Evolutionary conservation across 257 asterid species (phyloP).

Genomic region (Nicotiana attenuata): DNA sequence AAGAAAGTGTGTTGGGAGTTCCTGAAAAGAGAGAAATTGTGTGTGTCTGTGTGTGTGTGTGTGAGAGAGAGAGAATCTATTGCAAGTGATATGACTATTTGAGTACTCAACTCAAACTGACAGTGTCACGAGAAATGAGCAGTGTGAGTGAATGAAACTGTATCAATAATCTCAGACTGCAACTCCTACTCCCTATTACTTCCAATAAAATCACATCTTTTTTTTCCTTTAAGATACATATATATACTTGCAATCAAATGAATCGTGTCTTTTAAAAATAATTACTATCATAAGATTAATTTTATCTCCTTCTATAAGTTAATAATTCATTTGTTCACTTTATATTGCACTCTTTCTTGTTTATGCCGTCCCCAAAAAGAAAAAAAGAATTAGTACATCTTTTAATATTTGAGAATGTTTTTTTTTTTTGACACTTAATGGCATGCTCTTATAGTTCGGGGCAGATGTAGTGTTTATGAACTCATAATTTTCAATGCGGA

Average conservation of each 20-base stretch:
- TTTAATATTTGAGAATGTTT: too few species aligned
- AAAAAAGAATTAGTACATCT: too few species aligned
- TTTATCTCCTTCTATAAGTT: too few species aligned
- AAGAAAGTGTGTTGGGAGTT: not conserved
- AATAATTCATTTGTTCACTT: too few species aligned
- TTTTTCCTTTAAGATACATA: not conserved
- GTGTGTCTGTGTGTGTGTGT: constrained; percentile 7
- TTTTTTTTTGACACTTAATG: too few species aligned
- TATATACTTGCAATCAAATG: too few species aligned
- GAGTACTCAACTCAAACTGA: constrained; percentile 11
- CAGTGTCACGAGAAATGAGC: constrained; percentile 59
- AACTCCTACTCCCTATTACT: constrained; percentile 1
- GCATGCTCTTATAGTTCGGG: too few species aligned
- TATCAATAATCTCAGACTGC: constrained; percentile 8
- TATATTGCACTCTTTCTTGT: too few species aligned
- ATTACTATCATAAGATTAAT: too few species aligned
- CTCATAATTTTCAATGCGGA: too few species aligned
- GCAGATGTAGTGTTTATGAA: too few species aligned
- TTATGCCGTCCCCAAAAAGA: not conserved
- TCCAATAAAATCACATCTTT: not conserved
- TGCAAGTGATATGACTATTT: not conserved
- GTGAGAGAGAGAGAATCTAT: constrained; percentile 13
- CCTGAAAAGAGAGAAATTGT: not conserved
- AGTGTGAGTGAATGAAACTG: constrained; percentile 37
- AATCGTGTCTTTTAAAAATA: too few species aligned